phyloP scores from a whole-genome alignment of 164 flowering plant species.

The Litsea cubeba region DNA sequence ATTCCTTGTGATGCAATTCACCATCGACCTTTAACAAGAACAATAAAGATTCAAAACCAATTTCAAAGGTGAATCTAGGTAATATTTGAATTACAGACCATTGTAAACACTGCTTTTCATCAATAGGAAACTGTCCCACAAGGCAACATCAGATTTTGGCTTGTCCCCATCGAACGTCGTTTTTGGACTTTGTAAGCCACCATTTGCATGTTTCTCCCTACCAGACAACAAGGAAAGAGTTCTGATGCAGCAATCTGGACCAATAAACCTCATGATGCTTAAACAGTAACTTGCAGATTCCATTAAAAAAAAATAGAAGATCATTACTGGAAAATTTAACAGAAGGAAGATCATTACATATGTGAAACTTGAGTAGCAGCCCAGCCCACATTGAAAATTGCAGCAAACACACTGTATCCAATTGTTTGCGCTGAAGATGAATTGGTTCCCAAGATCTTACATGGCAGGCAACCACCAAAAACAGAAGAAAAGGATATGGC shows the following conservation, averaged over 20 bases:
- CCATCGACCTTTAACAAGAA: slow-evolving; percentile 79
- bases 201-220: too few species aligned
- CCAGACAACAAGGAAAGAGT: too few species aligned
- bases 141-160: not conserved
- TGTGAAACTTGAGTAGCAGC: slow-evolving; percentile 97
- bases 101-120: not conserved
- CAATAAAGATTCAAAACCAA: slow-evolving; percentile 2
- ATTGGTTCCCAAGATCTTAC: slow-evolving; percentile 50
- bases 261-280: not conserved
- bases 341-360: slow-evolving; percentile 51
- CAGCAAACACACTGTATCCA: slow-evolving; percentile 78
- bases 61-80: not conserved
- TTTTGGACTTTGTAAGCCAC: too few species aligned
- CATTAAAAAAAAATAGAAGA: not conserved
- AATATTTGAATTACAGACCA: not conserved
- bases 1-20: slow-evolving; percentile 83
- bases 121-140: not conserved
- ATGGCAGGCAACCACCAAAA: slow-evolving; percentile 86
- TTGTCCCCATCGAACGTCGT: not conserved
- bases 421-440: slow-evolving; percentile 58
- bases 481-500: slow-evolving; percentile 93
- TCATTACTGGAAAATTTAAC: not conserved
- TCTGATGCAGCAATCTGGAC: not conserved
- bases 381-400: slow-evolving; percentile 93
- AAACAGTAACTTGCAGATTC: not conserved